Conservation (phyloP, 1,139 yeast species). For the Hemisphaericaspora subhashii region DNA sequence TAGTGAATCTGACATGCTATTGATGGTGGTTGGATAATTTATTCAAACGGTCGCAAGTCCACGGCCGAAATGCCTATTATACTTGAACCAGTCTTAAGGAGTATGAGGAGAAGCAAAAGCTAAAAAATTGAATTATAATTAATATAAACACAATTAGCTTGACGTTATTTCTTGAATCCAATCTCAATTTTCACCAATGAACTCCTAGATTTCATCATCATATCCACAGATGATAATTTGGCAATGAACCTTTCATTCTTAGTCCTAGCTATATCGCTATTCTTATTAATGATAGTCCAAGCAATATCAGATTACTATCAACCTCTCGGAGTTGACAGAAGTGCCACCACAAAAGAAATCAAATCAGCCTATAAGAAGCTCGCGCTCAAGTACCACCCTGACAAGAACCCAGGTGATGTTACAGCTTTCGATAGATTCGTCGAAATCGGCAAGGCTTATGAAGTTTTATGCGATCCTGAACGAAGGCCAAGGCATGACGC, state of each 20-base stretch:
- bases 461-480: constrained; percentile 73
- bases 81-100: no score
- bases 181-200: no score
- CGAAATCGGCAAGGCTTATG: constrained; percentile 93
- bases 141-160: no score
- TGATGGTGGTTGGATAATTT: no score
- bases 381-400: constrained; percentile 91
- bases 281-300: constrained; percentile 8
- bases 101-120: no score
- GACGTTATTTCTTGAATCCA: no score
- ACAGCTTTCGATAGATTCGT: constrained; percentile 84
- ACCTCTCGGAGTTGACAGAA: constrained; percentile 63
- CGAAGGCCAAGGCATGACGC: constrained; percentile 76
- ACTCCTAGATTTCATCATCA: no score
- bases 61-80: no score
- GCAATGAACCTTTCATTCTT: constrained; percentile 7
- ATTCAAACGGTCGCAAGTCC: no score
- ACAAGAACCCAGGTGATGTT: constrained; percentile 74
- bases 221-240: no score
- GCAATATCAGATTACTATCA: constrained; percentile 31
- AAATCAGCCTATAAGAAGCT: constrained; percentile 83
- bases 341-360: constrained; percentile 78
- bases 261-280: constrained; percentile 11
- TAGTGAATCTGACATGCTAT: no score
- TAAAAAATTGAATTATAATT: no score